phyloP scores from a whole-genome alignment of 2,329 filamentous ascomycete species.

The Zasmidium citrigriseum region DNA sequence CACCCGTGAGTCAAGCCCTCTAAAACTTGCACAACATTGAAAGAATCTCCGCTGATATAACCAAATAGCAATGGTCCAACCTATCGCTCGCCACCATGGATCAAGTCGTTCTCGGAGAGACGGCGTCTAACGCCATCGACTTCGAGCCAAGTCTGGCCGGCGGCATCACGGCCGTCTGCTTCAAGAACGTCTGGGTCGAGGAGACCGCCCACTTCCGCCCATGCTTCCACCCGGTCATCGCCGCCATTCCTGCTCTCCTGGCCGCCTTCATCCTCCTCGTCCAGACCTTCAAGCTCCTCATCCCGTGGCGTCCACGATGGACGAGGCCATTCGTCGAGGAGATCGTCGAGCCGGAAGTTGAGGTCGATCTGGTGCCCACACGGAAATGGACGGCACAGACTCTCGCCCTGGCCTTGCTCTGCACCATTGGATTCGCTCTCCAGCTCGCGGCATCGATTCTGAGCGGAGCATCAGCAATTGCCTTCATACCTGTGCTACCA shows the following conservation, averaged over 20 bases:
- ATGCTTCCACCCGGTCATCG: conserved; percentile 44
- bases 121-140: not conserved
- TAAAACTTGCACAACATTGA: too few species aligned
- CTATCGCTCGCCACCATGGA: not conserved
- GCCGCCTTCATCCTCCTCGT: conserved; percentile 40
- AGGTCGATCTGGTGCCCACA: conserved; percentile 35
- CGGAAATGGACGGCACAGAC: conserved; percentile 25
- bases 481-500: conserved; percentile 20
- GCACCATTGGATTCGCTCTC: conserved; percentile 20
- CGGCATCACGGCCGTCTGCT: conserved; percentile 21
- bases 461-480: not conserved
- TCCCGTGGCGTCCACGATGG: conserved; percentile 48
- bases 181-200: conserved; percentile 34
- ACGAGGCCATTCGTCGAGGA: conserved; percentile 54
- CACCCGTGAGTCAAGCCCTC: too few species aligned
- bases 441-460: conserved; percentile 16
- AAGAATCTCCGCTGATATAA: too few species aligned
- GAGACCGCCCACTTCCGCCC: conserved; percentile 40
- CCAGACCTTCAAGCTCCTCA: conserved; percentile 36
- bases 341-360: conserved; percentile 15
- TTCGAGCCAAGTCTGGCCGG: not conserved
- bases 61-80: not conserved
- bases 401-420: conserved; percentile 21
- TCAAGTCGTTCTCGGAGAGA: conserved; percentile 1
- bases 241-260: conserved; percentile 40